Evolutionary conservation across 208 protist species (phyloP).

Genomic region (Wallacemonas sp.): DNA sequence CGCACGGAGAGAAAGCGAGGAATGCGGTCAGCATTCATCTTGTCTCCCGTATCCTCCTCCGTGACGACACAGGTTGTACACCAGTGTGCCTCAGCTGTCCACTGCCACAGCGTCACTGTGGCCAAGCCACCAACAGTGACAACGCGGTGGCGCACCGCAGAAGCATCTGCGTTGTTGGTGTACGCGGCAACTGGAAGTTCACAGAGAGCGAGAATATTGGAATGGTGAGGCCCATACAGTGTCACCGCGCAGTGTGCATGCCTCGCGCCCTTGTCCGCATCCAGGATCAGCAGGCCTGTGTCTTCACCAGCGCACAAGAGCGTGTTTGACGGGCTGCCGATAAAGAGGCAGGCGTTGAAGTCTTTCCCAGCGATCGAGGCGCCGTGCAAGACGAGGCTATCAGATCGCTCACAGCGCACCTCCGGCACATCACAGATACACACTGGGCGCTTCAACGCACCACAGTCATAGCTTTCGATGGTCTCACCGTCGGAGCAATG

Average conservation of each 20-base stretch:
- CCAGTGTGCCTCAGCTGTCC: conserved; percentile 9
- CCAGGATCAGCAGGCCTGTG: conserved; percentile 41
- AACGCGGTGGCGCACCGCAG: conserved; percentile 24
- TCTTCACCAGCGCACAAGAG: conserved; percentile 74
- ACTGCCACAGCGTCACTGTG: conserved; percentile 51
- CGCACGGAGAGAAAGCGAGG: conserved; percentile 61
- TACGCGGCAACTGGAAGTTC: conserved; percentile 12
- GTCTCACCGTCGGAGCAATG: conserved; percentile 69
- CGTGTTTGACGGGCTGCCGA: conserved; percentile 23
- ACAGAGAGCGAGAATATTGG: conserved; percentile 69
- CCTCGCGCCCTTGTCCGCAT: neutral
- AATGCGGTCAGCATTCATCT: conserved; percentile 22
- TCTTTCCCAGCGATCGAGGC: conserved; percentile 56
- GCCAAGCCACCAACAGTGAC: conserved; percentile 64
- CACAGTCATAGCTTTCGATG: conserved; percentile 19
- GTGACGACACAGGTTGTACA: neutral
- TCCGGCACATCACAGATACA: too few relatives aligned
- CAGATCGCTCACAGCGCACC: too few relatives aligned
- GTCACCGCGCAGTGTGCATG: neutral
- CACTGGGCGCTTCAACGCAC: too few relatives aligned
- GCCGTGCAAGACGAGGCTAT: conserved; percentile 34
- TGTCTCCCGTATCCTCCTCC: conserved; percentile 4
- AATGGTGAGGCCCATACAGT: conserved; percentile 65
- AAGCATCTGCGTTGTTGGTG: too few relatives aligned
- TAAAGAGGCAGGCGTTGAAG: conserved; percentile 54